Evolutionary conservation across 2,329 filamentous ascomycete species (phyloP).

Genomic region (Ceratocystis papillata): DNA sequence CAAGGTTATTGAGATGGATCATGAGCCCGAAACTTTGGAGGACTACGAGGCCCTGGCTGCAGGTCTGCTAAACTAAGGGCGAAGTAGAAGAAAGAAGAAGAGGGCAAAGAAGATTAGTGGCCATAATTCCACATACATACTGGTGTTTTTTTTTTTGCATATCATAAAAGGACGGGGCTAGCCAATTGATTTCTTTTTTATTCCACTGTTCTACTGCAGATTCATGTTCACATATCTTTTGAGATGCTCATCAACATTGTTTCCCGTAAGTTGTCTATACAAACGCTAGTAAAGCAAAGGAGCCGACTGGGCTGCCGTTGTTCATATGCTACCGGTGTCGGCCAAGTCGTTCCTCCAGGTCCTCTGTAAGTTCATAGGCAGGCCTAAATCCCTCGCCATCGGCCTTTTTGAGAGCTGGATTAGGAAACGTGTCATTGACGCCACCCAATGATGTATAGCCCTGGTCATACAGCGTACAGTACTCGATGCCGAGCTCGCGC

Average conservation of each 20-base stretch:
- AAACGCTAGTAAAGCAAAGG: background rate
- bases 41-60: constrained; percentile 68
- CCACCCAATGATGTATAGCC: constrained; percentile 93
- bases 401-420: constrained; percentile 53
- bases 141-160: constrained; percentile 28
- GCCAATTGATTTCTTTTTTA: constrained; percentile 18
- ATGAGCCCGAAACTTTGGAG: constrained; percentile 67
- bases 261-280: constrained; percentile 7
- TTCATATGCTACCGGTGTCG: constrained; percentile 38
- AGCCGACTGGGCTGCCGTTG: background rate
- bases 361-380: constrained; percentile 63
- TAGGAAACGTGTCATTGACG: constrained; percentile 76
- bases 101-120: background rate
- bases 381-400: constrained; percentile 46
- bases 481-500: constrained; percentile 64
- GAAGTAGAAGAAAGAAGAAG: background rate
- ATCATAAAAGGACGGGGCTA: constrained; percentile 23
- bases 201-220: background rate
- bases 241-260: background rate
- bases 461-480: constrained; percentile 74
- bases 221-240: constrained; percentile 5
- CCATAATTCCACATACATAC: constrained; percentile 25
- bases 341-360: constrained; percentile 68
- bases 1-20: constrained; percentile 50
- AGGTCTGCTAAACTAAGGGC: constrained; percentile 48